Evolutionary conservation across 1,284 basidiomycete genomes (phyloP), one percentile per base, ranked within the genome.

Genomic region (Sphagnurus paluster): DNA sequence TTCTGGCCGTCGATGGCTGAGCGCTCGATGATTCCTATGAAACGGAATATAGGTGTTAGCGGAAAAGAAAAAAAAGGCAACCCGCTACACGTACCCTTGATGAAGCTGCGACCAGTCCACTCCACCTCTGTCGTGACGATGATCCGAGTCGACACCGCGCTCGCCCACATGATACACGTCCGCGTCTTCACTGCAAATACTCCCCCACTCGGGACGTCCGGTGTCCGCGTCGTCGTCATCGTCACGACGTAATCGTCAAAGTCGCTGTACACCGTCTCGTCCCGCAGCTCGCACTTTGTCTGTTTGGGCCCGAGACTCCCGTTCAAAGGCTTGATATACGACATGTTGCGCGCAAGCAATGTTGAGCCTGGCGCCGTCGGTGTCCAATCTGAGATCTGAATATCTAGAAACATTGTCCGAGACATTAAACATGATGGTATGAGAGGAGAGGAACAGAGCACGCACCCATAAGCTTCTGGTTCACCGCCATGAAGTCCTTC

Each of bases 81-180:
- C 67, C n/a, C n/a, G n/a, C n/a, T n/a, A n/a, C n/a, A n/a, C 80
- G 56, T 52, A 92, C 93, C 87, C 69, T 92, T 96, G 66, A 99
- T 91, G 72, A 98, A 98, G 66, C 92, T 96, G 56, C 94, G 79
- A 17, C 95, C 95, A 0, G 88, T 92, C 95, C 96, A 99, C 53
- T 98, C 95, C 2, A 98, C 93, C 55, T 89, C 82, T 5, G 90
- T 94, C 28, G 93, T 95, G 3, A 99, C 92, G 6, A 92, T 58
- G 10, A 99, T 81, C 42, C 79, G 82, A 1, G 90, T 87, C 3
- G 84, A 80, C 43, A 89, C 80, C 3, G 79, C 72, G 40, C 87
- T 87, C 4, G 90, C 93, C 95, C 95, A 99, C 65, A 84, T 98
- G 46, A 99, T 77, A 64, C 95, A 98, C 8, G 93, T 97, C 56